phyloP scores from a whole-genome alignment of 768 basidiomycete species.

The Suillus bovinus region DNA sequence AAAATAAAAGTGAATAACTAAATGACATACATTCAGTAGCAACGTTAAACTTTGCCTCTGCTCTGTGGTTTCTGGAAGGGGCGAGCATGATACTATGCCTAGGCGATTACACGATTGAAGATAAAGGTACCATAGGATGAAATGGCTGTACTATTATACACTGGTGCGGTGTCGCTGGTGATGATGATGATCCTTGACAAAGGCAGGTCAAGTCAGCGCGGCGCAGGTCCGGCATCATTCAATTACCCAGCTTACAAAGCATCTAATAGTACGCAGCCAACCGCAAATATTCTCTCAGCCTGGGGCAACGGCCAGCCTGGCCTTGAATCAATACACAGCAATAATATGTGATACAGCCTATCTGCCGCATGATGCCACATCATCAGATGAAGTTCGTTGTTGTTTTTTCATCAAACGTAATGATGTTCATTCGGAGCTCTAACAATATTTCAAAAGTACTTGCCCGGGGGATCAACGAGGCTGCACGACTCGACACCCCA shows the following conservation, averaged over 20 bases:
- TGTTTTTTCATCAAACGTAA: neutral
- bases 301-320: too few relatives aligned
- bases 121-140: slow-evolving; percentile 4
- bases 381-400: neutral
- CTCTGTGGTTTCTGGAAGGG: slow-evolving; percentile 37
- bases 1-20: neutral
- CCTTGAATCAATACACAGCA: neutral
- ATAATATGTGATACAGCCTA: neutral
- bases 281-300: too few relatives aligned
- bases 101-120: neutral
- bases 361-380: neutral
- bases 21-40: slow-evolving; percentile 48
- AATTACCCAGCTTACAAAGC: slow-evolving; percentile 3
- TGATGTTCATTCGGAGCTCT: neutral
- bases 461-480: too few relatives aligned
- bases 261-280: too few relatives aligned
- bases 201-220: too few relatives aligned
- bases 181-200: neutral
- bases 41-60: slow-evolving; percentile 54
- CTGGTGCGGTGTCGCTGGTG: slow-evolving; percentile 4
- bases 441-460: too few relatives aligned
- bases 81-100: slow-evolving; percentile 31
- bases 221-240: neutral
- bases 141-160: slow-evolving; percentile 2
- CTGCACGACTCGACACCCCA: neutral